A percentile compares a stretch with the other conserved stretches of the same genome.
phyloP scores from a whole-genome alignment of 2,329 filamentous ascomycete genomes.

The Pseudodiploospora longispora region DNA sequence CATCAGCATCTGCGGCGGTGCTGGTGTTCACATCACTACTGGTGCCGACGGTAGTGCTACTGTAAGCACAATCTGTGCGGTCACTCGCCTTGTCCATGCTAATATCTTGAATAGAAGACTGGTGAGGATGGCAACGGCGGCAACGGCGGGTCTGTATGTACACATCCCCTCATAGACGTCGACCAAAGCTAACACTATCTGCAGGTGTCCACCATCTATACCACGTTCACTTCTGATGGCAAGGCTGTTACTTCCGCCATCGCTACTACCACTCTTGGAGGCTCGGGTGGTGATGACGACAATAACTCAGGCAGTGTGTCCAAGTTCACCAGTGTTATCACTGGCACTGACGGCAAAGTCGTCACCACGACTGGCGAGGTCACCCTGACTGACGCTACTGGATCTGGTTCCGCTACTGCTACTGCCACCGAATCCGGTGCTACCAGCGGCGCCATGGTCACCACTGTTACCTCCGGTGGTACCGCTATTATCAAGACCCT shows the following conservation, averaged over 20 bases:
- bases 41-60: slow-evolving; percentile 1
- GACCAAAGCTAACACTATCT: neutral
- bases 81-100: neutral
- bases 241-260: slow-evolving; percentile 27
- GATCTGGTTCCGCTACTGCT: slow-evolving; percentile 4
- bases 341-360: slow-evolving; percentile 2
- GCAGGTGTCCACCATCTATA: slow-evolving; percentile 28
- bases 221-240: slow-evolving; percentile 26
- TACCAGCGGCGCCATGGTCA: slow-evolving; percentile 11
- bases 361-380: slow-evolving; percentile 5
- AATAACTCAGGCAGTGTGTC: neutral
- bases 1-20: slow-evolving; percentile 29
- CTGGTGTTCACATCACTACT: slow-evolving; percentile 25
- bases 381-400: slow-evolving; percentile 30
- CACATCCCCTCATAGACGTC: neutral
- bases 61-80: neutral
- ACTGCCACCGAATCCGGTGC: slow-evolving; percentile 1
- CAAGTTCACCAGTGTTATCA: neutral
- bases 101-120: slow-evolving; percentile 3
- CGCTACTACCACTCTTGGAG: slow-evolving; percentile 25
- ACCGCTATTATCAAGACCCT: slow-evolving; percentile 16
- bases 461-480: slow-evolving; percentile 14
- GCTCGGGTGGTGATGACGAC: slow-evolving; percentile 13
- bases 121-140: neutral
- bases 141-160: neutral